A percentile compares a stretch with the other conserved stretches of the same genome.
Conservation (phyloP, 164 flowering plant species). For the Aristolochia californica region DNA sequence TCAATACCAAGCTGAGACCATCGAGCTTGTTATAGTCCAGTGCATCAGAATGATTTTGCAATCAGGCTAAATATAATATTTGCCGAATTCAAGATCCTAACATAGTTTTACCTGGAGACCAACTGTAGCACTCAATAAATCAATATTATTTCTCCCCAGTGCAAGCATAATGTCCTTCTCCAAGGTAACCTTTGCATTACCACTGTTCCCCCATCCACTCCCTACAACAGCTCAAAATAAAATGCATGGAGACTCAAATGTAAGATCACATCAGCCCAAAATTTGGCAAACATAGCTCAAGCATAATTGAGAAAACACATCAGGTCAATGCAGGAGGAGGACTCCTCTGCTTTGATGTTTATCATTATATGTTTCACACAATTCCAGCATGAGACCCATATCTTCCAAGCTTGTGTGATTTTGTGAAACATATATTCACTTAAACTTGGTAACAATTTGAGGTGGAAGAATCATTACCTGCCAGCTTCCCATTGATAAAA, state of each 20-base stretch:
- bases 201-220: constrained; percentile 42
- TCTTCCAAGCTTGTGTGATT: too few relatives aligned
- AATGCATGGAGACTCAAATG: not conserved
- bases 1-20: too few relatives aligned
- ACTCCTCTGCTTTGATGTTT: too few relatives aligned
- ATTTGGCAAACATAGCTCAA: too few relatives aligned
- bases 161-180: constrained; percentile 52
- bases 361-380: not conserved
- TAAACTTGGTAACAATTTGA: not conserved
- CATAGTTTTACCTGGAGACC: constrained; percentile 68
- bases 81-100: not conserved
- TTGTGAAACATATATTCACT: too few relatives aligned
- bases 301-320: too few relatives aligned
- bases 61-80: not conserved
- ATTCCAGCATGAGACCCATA: too few relatives aligned
- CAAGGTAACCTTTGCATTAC: constrained; percentile 37
- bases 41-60: too few relatives aligned
- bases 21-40: too few relatives aligned
- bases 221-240: constrained; percentile 29
- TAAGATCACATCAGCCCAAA: too few relatives aligned
- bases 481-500: constrained; percentile 67
- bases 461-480: constrained; percentile 36
- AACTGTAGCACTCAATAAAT: constrained; percentile 83
- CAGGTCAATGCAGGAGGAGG: too few relatives aligned
- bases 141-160: constrained; percentile 61